These are phyloP conservation scores for Eragrostis nindensis DNA, from an alignment of 176 grass and related monocot species.

Conservation along the genomic window DNA sequence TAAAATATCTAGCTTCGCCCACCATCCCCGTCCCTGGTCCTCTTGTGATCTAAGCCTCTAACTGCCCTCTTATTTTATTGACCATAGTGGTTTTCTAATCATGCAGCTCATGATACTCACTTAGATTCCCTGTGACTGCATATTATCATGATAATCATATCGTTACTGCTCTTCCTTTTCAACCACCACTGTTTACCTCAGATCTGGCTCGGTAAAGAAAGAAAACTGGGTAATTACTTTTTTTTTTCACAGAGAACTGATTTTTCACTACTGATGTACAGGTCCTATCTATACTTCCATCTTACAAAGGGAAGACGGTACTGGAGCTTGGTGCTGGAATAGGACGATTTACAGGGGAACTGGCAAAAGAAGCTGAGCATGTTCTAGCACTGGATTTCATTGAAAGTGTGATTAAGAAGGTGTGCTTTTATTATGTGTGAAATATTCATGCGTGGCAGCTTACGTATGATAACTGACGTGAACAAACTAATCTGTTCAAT, in stretches of 20 bases:
- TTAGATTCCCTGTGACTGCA: background rate
- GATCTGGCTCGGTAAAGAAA: background rate
- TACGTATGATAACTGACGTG: background rate
- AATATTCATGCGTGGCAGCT: slow-evolving; percentile 5
- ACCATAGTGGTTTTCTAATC: background rate
- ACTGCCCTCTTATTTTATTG: background rate
- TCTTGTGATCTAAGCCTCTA: background rate
- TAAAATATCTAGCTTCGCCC: slow-evolving; percentile 14
- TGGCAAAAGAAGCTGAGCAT: slow-evolving; percentile 84
- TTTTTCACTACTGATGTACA: slow-evolving; percentile 46
- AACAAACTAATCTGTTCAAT: background rate
- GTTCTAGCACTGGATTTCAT: slow-evolving; percentile 97
- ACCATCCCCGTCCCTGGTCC: slow-evolving; percentile 9
- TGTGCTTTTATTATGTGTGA: slow-evolving; percentile 29
- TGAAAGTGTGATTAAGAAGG: slow-evolving; percentile 98
- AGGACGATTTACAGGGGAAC: slow-evolving; percentile 88
- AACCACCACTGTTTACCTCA: background rate
- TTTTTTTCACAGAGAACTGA: slow-evolving; percentile 23
- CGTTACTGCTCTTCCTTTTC: background rate
- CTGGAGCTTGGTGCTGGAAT: slow-evolving; percentile 96
- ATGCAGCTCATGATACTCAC: background rate
- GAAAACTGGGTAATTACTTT: background rate
- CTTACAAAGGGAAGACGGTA: slow-evolving; percentile 75
- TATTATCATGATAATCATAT: slow-evolving; percentile 9
- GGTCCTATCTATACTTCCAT: slow-evolving; percentile 84